A percentile compares a stretch with the other conserved stretches of the same genome.
Conservation (phyloP, 441 rosid species). For the Hypseocharis bilobata region DNA sequence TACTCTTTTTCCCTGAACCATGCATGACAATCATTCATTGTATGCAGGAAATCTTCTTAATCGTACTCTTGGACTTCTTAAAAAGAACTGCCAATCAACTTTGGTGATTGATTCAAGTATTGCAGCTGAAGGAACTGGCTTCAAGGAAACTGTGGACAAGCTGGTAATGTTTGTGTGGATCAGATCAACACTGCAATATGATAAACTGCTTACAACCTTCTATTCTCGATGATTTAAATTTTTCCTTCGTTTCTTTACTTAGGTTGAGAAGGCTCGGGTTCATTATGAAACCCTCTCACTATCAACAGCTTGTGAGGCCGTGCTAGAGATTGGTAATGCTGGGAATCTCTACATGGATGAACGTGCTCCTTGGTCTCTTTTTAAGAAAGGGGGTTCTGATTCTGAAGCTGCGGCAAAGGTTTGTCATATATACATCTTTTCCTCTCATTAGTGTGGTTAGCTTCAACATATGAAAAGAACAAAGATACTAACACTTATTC, state of each 20-base stretch:
- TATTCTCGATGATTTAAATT: not conserved
- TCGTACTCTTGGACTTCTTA: conserved; percentile 87
- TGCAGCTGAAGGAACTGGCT: conserved; percentile 61
- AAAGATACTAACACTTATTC: not conserved
- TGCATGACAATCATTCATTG: conserved; percentile 7
- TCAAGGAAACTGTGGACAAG: conserved; percentile 56
- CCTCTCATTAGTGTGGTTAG: no score
- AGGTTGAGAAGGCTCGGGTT: conserved; percentile 60
- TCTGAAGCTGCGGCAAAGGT: conserved; percentile 89
- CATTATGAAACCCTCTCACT: conserved; percentile 61
- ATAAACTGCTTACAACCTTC: not conserved
- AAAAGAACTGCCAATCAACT: conserved; percentile 74
- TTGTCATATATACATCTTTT: not conserved
- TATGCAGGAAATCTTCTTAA: conserved; percentile 81
- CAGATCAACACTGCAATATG: not conserved
- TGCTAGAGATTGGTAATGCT: conserved; percentile 71
- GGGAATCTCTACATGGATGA: conserved; percentile 79
- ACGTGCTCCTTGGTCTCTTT: conserved; percentile 72
- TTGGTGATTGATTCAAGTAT: conserved; percentile 58
- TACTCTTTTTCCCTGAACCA: not conserved
- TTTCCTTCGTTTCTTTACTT: not conserved
- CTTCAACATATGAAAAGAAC: no score
- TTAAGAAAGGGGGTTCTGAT: conserved; percentile 76
- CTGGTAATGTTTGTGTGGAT: conserved; percentile 38
- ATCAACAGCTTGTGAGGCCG: conserved; percentile 76